Evolutionary conservation across 768 basidiomycete genomes (phyloP).

Genomic region (Podaxis mareebaensis): DNA sequence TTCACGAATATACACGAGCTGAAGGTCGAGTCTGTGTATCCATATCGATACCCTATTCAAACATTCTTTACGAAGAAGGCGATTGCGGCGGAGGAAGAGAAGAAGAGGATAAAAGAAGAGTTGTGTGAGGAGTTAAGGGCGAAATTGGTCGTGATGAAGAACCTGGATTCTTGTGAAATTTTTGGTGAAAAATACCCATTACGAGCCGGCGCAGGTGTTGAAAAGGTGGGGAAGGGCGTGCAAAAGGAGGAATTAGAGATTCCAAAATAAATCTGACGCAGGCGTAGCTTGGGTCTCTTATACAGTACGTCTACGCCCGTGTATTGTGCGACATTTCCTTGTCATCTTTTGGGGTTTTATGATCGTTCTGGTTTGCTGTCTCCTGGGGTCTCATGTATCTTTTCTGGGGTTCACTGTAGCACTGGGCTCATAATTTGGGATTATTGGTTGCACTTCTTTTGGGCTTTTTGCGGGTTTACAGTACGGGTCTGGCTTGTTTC

Average conservation of each 20-base stretch:
- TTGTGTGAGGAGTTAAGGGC: neutral
- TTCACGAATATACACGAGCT: conserved; percentile 10
- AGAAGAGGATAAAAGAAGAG: conserved; percentile 4
- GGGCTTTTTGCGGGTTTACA: neutral
- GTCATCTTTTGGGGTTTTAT: neutral
- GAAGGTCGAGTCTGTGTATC: conserved; percentile 11
- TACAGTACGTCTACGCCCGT: neutral
- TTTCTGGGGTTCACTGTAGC: neutral
- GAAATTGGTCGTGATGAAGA: conserved; percentile 4
- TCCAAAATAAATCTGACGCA: neutral
- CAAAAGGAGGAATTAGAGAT: neutral
- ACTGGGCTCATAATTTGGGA: neutral
- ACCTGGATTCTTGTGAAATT: conserved; percentile 10
- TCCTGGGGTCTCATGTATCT: neutral
- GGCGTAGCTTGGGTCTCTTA: neutral
- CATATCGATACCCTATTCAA: conserved; percentile 14
- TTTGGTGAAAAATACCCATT: conserved; percentile 13
- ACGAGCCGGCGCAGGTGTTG: neutral
- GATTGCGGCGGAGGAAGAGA: conserved; percentile 9
- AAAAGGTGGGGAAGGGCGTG: neutral
- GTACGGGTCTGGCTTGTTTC: neutral
- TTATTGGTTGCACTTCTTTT: neutral
- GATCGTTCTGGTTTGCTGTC: neutral
- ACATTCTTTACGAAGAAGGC: conserved; percentile 2
- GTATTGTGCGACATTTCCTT: neutral